Conservation (phyloP, 176 grass and related monocot genomes). For the Bonia amplexicaulis region DNA sequence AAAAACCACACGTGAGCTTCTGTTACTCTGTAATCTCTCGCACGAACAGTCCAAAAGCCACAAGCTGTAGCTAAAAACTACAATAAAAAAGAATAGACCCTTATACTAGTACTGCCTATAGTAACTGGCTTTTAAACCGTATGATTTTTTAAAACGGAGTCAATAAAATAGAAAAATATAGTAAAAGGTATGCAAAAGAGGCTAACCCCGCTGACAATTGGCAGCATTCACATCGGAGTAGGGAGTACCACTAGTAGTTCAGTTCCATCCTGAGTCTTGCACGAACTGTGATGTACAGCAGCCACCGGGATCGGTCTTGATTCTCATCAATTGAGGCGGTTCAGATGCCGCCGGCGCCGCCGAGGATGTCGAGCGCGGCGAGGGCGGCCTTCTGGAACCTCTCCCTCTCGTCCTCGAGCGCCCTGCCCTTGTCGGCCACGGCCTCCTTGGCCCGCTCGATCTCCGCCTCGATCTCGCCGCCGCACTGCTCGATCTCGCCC, state of each 20-base stretch:
- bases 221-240: not conserved
- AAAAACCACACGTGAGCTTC: too few relatives aligned
- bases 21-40: too few relatives aligned
- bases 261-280: not conserved
- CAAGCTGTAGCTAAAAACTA: too few relatives aligned
- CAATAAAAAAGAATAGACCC: too few relatives aligned
- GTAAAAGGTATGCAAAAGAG: too few relatives aligned
- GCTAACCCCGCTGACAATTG: not conserved
- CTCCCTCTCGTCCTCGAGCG: constrained; percentile 67
- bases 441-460: constrained; percentile 73
- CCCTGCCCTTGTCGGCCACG: constrained; percentile 42
- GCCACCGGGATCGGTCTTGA: not conserved
- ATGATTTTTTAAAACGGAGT: too few relatives aligned
- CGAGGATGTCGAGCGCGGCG: constrained; percentile 68
- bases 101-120: too few relatives aligned
- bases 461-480: constrained; percentile 69
- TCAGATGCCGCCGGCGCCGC: constrained; percentile 3
- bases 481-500: constrained; percentile 70
- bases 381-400: constrained; percentile 74
- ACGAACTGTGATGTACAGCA: not conserved
- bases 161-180: too few relatives aligned
- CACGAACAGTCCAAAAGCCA: too few relatives aligned
- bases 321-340: not conserved
- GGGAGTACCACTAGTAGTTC: too few relatives aligned
- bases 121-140: too few relatives aligned